Evolutionary conservation across 2,329 filamentous ascomycete genomes (phyloP), one percentile per base, ranked within the genome.

Genomic region (Ophiostoma novo-ulmi): DNA sequence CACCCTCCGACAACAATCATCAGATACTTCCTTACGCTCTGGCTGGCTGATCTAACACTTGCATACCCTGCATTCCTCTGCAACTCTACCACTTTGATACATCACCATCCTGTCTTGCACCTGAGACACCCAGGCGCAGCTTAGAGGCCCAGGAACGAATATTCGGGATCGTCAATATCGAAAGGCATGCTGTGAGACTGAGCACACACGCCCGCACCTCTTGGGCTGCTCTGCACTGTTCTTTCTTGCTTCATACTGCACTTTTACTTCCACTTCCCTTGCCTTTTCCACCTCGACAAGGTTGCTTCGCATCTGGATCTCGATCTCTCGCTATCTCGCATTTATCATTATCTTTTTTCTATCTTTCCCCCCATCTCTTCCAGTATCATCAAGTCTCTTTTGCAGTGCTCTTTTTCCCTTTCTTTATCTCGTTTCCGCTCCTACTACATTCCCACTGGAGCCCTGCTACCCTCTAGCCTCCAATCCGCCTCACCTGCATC

Each of bases 121-220:
- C 58, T 63, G 58, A 63, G 26, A 63, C 58, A 36, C 55, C 10
- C 55, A 69, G 36, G 41, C 52, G 64, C 48, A 58, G 65, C 38
- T 61, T 14, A 65, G 5, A 70, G 52, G 55, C 31, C 22, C 35
- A 8, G 44, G 41, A 70, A 68, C 68, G 68, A 65, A 35, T 20
- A 48, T 69, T 71, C 70, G 70, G 71, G 52, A 66, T 67, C 70
- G 55, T 67, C 63, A 58, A 72, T 72, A 71, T 69, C 71, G 69
- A 68, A 20, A 48, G 70, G 69, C 70, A 72, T 73, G 73, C 73
- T 71, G 70, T 73, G 71, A 73, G 68, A 73, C 71, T 68, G 71
- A 70, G 70, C 61, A 52, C 48, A 52, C 55, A 26, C 55, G 41
- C 36, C 65, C 41, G 70, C 38, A 71, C 67, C 41, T 35, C 69